These are phyloP conservation scores for Hemileccinum impolitum DNA, from an alignment of 768 basidiomycete species.

Conservation along the genomic window DNA sequence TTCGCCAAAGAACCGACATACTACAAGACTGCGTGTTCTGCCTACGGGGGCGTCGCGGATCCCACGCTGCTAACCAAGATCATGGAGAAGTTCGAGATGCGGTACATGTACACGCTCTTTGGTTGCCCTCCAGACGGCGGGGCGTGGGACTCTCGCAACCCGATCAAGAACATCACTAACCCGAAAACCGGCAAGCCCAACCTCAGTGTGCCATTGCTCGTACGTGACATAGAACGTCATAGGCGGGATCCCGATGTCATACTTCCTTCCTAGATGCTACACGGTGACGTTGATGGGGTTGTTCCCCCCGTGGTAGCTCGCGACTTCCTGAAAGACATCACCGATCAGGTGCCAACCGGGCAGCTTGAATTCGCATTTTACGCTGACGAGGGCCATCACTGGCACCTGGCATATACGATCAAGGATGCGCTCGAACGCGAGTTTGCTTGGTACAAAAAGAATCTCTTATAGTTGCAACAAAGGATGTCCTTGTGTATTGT, in stretches of 20 bases:
- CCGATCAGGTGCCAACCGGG: neutral
- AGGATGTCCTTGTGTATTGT: neutral
- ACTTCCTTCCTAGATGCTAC: conserved; percentile 46
- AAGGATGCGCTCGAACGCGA: conserved; percentile 31
- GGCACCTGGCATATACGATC: conserved; percentile 28
- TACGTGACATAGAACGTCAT: conserved; percentile 28
- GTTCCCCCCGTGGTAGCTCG: conserved; percentile 61
- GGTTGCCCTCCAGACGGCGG: conserved; percentile 45
- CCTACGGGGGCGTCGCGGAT: conserved; percentile 64
- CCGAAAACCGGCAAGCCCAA: neutral
- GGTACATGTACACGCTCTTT: conserved; percentile 54
- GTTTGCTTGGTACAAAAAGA: conserved; percentile 30
- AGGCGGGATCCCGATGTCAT: neutral
- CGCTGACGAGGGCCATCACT: conserved; percentile 42
- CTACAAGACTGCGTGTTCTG: conserved; percentile 55
- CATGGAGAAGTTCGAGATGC: conserved; percentile 68
- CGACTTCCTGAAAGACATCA: conserved; percentile 20
- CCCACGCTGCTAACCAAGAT: conserved; percentile 48
- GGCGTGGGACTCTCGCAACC: conserved; percentile 2
- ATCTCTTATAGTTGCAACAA: conserved; percentile 2
- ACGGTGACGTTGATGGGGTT: conserved; percentile 57
- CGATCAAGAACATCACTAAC: conserved; percentile 40
- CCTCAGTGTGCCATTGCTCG: conserved; percentile 59
- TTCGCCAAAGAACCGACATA: conserved; percentile 54
- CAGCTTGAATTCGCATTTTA: conserved; percentile 35